A percentile compares a stretch with the other conserved stretches of the same genome.
Evolutionary conservation across 2,329 filamentous ascomycete genomes (phyloP).

Genomic region (Thelonectria blattea): DNA sequence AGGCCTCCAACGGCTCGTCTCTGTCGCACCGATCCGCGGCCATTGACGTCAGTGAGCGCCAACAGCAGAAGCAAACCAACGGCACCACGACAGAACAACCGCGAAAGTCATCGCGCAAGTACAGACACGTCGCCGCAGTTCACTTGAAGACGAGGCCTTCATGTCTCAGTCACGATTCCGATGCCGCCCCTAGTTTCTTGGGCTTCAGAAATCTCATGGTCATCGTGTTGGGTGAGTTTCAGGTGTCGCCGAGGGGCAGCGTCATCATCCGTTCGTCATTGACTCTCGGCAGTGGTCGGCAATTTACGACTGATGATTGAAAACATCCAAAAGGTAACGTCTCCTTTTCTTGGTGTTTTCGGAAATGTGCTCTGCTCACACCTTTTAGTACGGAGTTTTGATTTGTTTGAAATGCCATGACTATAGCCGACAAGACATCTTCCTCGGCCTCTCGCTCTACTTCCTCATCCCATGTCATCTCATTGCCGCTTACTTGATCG

Average conservation of each 20-base stretch:
- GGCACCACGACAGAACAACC: constrained; percentile 34
- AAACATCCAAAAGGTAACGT: constrained; percentile 85
- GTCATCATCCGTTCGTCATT: constrained; percentile 24
- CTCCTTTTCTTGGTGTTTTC: constrained; percentile 9
- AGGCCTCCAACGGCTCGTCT: constrained; percentile 37
- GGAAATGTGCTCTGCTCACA: constrained; percentile 24
- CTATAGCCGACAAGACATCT: constrained; percentile 78
- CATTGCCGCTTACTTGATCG: constrained; percentile 88
- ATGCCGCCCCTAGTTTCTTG: constrained; percentile 79
- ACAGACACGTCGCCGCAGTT: constrained; percentile 89
- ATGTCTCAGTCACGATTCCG: constrained; percentile 83
- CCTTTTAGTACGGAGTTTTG: constrained; percentile 83
- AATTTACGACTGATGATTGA: constrained; percentile 95
- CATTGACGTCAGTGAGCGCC: constrained; percentile 38
- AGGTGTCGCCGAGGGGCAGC: constrained; percentile 24
- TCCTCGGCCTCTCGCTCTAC: constrained; percentile 79
- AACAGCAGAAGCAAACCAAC: constrained; percentile 30
- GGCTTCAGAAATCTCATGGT: constrained; percentile 98
- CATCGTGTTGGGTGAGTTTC: constrained; percentile 75
- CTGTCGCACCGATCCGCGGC: constrained; percentile 32
- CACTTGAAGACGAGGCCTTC: constrained; percentile 77
- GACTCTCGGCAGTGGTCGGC: constrained; percentile 71
- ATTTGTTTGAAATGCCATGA: constrained; percentile 92
- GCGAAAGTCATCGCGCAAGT: constrained; percentile 59
- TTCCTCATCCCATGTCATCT: constrained; percentile 89